These are phyloP conservation scores for Diplodia sapinea DNA, from an alignment of 2,329 filamentous ascomycete species.

Conservation along the genomic window DNA sequence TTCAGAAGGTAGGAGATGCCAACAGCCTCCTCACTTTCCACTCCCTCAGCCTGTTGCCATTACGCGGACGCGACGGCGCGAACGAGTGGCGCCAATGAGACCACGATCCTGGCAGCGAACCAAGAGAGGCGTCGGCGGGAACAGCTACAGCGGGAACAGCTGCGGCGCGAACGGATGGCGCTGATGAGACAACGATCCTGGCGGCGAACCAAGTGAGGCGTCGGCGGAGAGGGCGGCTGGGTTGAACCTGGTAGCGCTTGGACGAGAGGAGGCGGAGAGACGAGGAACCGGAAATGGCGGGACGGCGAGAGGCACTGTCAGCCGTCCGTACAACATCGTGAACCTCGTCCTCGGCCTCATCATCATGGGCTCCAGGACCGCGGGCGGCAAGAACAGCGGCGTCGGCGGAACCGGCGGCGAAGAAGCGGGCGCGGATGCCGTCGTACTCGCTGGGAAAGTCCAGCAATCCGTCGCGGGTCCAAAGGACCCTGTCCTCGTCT, in stretches of 20 bases:
- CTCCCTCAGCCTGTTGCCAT: not conserved
- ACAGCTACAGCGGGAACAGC: not conserved
- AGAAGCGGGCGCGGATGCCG: not conserved
- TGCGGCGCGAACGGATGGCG: not conserved
- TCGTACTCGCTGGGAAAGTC: not conserved
- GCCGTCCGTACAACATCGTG: not conserved
- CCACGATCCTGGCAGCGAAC: not conserved
- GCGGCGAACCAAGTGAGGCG: not conserved
- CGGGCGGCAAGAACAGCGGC: not conserved
- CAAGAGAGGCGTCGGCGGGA: not conserved
- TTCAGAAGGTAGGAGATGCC: not conserved
- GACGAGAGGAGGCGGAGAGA: not conserved
- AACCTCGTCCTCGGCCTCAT: not conserved
- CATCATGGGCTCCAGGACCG: not conserved
- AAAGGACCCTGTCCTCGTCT: not conserved
- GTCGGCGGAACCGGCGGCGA: not conserved
- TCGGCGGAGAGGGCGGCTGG: not conserved
- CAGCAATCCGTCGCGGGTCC: not conserved
- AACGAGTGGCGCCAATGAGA: no score
- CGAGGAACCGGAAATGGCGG: not conserved
- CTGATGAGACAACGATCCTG: no score
- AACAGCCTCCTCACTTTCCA: not conserved
- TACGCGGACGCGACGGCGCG: not conserved
- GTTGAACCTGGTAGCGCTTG: not conserved
- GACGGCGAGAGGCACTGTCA: slow-evolving; percentile 3